phyloP scores from a whole-genome alignment of 2,329 filamentous ascomycete genomes.

The Ophiostoma sp. region DNA sequence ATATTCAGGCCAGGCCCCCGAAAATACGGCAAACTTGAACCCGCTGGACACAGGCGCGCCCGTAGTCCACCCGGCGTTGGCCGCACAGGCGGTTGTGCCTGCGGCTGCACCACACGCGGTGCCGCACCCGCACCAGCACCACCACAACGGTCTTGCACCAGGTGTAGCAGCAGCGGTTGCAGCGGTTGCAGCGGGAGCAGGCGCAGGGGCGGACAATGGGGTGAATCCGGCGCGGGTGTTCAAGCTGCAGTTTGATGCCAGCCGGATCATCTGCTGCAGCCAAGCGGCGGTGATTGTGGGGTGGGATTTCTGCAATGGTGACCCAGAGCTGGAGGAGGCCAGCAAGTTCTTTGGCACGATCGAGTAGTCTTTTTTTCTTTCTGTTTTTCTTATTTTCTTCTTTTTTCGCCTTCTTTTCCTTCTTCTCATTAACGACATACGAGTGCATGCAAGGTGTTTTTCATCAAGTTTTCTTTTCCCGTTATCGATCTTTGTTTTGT shows the following conservation, averaged over 20 bases:
- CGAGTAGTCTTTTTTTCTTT: slow-evolving; percentile 38
- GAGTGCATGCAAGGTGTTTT: background rate
- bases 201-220: background rate
- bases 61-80: background rate
- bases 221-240: slow-evolving; percentile 64
- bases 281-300: slow-evolving; percentile 89
- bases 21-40: background rate
- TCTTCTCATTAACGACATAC: background rate
- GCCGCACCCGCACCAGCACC: background rate
- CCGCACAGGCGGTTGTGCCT: background rate
- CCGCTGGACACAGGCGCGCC: background rate
- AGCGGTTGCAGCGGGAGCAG: background rate
- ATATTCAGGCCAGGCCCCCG: background rate
- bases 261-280: slow-evolving; percentile 89
- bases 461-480: background rate
- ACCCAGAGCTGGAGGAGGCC: slow-evolving; percentile 72
- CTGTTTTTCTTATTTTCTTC: too few relatives aligned
- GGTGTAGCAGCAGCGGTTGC: background rate
- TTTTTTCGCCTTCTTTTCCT: background rate
- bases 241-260: slow-evolving; percentile 92
- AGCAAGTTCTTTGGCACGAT: slow-evolving; percentile 69
- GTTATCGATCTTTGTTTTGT: background rate
- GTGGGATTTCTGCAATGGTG: slow-evolving; percentile 93
- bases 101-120: background rate
- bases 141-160: background rate